Conservation (phyloP, 2,329 filamentous ascomycete species). For the Sodiomyces alkalinus region DNA sequence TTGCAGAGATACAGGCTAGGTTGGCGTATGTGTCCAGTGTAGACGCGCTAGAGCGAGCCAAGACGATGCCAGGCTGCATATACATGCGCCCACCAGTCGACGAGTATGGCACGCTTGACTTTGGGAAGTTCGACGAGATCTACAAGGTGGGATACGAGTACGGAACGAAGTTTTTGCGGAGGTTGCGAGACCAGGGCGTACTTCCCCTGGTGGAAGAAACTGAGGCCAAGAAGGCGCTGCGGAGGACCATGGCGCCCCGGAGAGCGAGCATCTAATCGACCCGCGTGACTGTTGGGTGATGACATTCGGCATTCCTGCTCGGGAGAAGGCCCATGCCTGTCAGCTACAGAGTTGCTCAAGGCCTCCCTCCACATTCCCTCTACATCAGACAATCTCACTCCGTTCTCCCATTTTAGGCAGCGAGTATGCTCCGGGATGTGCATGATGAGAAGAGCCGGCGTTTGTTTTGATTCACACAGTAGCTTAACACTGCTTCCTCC, state of each 20-base stretch:
- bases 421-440: too few species aligned
- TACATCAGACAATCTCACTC: too few species aligned
- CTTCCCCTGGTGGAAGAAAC: constrained; percentile 56
- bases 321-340: too few species aligned
- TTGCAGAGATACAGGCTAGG: constrained; percentile 89
- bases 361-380: too few species aligned
- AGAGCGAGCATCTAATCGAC: constrained; percentile 53
- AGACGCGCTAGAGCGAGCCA: constrained; percentile 85
- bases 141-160: constrained; percentile 79
- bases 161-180: constrained; percentile 64
- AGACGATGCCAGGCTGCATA: constrained; percentile 76
- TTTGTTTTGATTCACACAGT: too few species aligned
- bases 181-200: constrained; percentile 63
- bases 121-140: constrained; percentile 95
- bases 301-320: too few species aligned
- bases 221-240: constrained; percentile 60
- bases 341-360: too few species aligned
- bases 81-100: constrained; percentile 97
- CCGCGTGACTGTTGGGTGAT: neutral
- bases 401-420: too few species aligned
- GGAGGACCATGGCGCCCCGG: constrained; percentile 65
- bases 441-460: too few species aligned
- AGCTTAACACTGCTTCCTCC: too few species aligned
- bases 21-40: constrained; percentile 91
- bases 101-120: constrained; percentile 84